Percentiles rank a stretch among this genome's conserved stretches.
Evolutionary conservation across 495 filamentous ascomycete species (phyloP).

Genomic region (Xylaria castorea): DNA sequence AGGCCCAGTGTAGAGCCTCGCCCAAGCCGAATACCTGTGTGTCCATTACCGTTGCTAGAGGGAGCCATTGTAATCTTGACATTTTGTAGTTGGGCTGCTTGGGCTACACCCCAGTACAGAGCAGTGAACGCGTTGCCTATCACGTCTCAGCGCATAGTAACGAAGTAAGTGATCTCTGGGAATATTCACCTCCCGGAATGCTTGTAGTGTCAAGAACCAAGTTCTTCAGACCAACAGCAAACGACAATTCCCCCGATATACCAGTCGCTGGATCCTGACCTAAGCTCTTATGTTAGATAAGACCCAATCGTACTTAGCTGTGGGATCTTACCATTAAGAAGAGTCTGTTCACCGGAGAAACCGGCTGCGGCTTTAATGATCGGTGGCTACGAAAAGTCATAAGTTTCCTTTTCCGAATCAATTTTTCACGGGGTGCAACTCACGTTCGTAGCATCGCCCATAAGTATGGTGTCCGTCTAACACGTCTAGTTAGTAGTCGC

Average conservation of each 20-base stretch:
- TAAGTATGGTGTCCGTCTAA: conserved; percentile 62
- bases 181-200: conserved; percentile 49
- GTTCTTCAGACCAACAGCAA: conserved; percentile 72
- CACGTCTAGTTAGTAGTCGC: conserved; percentile 1
- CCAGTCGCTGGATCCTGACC: conserved; percentile 34
- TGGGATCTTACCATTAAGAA: conserved; percentile 35
- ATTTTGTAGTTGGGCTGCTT: conserved; percentile 72
- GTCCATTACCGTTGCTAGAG: conserved; percentile 52
- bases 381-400: conserved; percentile 48
- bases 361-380: conserved; percentile 64
- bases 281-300: conserved; percentile 38
- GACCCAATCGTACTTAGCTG: conserved; percentile 47
- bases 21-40: conserved; percentile 70
- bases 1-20: conserved; percentile 55
- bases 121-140: conserved; percentile 56
- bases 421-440: conserved; percentile 25
- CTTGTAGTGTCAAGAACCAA: conserved; percentile 70
- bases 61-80: conserved; percentile 67
- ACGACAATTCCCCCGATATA: conserved; percentile 47
- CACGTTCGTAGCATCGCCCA: conserved; percentile 70
- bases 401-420: background rate
- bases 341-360: conserved; percentile 43
- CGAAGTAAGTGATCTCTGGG: background rate
- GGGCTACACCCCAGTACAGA: conserved; percentile 74
- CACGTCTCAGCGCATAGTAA: conserved; percentile 13